Evolutionary conservation across 2,329 filamentous ascomycete genomes (phyloP), one percentile per base, ranked within the genome.

Genomic region (Chaetomium olivaceum): DNA sequence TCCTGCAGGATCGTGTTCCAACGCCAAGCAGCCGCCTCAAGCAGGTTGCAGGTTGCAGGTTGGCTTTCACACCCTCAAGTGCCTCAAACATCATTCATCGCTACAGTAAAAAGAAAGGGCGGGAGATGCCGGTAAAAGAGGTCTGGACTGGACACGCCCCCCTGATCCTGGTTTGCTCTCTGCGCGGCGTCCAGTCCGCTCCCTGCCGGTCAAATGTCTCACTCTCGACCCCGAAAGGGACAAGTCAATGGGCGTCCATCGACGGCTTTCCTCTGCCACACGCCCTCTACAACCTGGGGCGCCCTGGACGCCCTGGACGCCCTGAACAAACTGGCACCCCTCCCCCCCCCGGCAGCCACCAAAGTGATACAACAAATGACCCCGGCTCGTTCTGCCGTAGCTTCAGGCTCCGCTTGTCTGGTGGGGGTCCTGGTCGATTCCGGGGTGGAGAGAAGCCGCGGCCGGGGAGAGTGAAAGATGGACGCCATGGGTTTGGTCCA

Each of bases 1-100:
- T 55, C 58, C 23, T 67, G 61, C 65, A 67, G 65, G 61, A 67
- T 67, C 65, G 39, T 64, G 65, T 48, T 63, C 57, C 31, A 61
- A 27, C 55, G 55, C 56, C 51, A 63, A 62, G 60, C 50, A 11
- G 62, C 39, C 36, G 21, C 25, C 31, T 55, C 36, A 8, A 64
- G 25, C 61, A 54, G 25, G 36, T 33, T 21, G 50, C 23, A 54
- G 51, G 14, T 54, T 27, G 56, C 21, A 33, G 46, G 29, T 25
- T 21, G 23, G 11, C 29, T 52, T 33, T 19, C 33, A 52, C 43
- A 27, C 36, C 43, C 21, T 31, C 23, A 46, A 46, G 14, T 12
- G 16, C 16, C 27, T 39, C 61, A 57, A 57, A 52, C 54, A 51
- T 29, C 52, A 51, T 7, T 11, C 29, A 19, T 43, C 39, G 39